Evolutionary conservation across 2,329 filamentous ascomycete genomes (phyloP), one percentile per base, ranked within the genome.

Genomic region (Apiospora rasikravindrae): DNA sequence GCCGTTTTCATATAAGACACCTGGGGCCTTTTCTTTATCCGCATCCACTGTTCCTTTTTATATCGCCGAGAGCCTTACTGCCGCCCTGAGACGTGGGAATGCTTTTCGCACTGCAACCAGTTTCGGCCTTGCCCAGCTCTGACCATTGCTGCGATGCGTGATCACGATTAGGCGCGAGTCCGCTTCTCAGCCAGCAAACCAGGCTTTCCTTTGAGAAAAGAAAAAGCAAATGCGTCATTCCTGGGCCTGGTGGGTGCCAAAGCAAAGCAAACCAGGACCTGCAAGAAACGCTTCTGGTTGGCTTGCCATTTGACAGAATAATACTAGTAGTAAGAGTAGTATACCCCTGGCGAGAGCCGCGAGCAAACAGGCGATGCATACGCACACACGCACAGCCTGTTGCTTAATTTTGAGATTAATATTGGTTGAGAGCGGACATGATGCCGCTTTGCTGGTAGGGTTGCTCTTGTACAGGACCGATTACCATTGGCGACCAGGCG

Each of bases 1-100:
- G 33, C 29, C 51, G 51, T 33, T 57, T 57, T 57, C 51, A 37
- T 61, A 61, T 61, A 22, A 61, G 57, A 64, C 33, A 64, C 19
- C 29, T 64, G 33, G 57, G 22, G 33, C 57, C 24, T 57, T 37
- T 37, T n/a, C 33, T 64, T 64, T 40, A 40, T 40, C 40, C 57
- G 57, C 29, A 24, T 16, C 19, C 29, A 33, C 8, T 4, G 10
- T n/a, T 64, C 37, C 33, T 13, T 64, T 40, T 64, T 40, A 64
- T 64, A 64, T 64, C 10, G 1, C 57, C 57, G 33, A 64, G 33
- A 64, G 53, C 14, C 51, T 16, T 37, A 22, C 14, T 22, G 19
- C 16, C 16, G 19, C 40, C 22, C n/a, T n/a, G 29, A 40, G 57
- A 40, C 29, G 40, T 37, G 57, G 19, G 29, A 24, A 64, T 64